These are phyloP conservation scores for Nitzschia inconspicua DNA, from an alignment of 108 stramenopile genomes.

Conservation along the genomic window DNA sequence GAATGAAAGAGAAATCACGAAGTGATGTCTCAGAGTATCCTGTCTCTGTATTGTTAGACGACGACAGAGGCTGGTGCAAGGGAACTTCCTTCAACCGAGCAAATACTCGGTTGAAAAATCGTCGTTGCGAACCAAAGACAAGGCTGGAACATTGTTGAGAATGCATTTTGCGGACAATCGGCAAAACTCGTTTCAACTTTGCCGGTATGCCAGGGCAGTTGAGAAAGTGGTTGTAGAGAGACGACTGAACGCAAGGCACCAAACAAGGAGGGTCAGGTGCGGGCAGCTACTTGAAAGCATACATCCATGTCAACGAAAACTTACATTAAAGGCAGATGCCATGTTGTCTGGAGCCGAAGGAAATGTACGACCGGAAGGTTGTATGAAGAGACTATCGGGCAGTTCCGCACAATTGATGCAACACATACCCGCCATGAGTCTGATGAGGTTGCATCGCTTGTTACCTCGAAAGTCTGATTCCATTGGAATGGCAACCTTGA, in stretches of 20 bases:
- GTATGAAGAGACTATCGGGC: not conserved
- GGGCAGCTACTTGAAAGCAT: not conserved
- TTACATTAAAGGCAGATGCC: conserved; percentile 45
- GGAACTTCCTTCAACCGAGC: conserved; percentile 15
- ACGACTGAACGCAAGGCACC: not conserved
- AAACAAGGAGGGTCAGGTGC: not conserved
- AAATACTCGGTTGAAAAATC: conserved; percentile 48
- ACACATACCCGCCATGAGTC: conserved; percentile 15
- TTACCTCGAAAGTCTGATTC: conserved; percentile 25
- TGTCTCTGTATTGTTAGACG: not conserved
- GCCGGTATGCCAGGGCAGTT: conserved; percentile 28
- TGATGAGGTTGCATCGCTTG: conserved; percentile 13
- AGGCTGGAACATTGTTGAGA: conserved; percentile 37
- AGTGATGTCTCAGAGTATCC: not conserved
- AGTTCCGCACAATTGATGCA: conserved; percentile 19
- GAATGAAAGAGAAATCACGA: not conserved
- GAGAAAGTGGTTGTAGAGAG: conserved; percentile 51
- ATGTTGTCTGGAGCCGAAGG: conserved; percentile 56
- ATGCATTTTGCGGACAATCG: conserved; percentile 37
- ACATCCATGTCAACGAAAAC: not conserved
- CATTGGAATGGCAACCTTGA: conserved; percentile 37
- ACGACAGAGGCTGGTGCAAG: not conserved
- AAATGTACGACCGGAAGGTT: conserved; percentile 39
- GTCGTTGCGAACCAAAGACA: conserved; percentile 49
- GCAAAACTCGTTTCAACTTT: conserved; percentile 30